Evolutionary conservation across 805 yeast genomes (phyloP).

Genomic region (Schizosaccharomyces cryophilus): DNA sequence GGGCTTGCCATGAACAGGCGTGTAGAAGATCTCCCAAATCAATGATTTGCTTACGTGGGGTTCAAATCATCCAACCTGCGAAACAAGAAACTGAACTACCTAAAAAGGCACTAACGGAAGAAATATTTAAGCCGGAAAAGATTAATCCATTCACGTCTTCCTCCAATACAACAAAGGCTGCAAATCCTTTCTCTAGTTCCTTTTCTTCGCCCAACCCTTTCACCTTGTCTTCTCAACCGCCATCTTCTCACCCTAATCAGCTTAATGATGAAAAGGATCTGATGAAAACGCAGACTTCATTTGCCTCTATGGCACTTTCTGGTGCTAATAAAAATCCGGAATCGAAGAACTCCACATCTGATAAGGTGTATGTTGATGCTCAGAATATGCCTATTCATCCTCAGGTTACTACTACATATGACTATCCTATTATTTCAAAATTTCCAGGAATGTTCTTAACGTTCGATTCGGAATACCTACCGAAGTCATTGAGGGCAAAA

Average conservation of each 20-base stretch:
- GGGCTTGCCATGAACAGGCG: constrained; percentile 36
- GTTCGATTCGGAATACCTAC: background rate
- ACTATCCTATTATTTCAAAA: background rate
- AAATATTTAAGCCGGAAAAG: background rate
- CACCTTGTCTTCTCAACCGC: too few species aligned
- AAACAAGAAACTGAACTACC: background rate
- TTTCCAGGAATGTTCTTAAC: background rate
- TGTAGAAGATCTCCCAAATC: constrained; percentile 54
- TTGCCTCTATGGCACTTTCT: too few species aligned
- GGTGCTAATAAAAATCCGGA: too few species aligned
- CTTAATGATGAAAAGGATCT: too few species aligned
- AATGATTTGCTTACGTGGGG: background rate
- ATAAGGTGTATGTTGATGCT: background rate
- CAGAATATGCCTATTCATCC: background rate
- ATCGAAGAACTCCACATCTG: too few species aligned
- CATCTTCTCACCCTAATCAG: too few species aligned
- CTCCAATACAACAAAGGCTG: background rate
- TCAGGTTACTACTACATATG: background rate
- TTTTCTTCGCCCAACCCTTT: background rate
- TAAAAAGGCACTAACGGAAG: background rate
- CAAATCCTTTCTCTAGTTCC: background rate
- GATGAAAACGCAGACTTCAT: too few species aligned
- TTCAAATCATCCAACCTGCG: background rate
- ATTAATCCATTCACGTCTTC: background rate
- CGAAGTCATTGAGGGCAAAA: background rate